A percentile compares a stretch with the other conserved stretches of the same genome.
phyloP scores from a whole-genome alignment of 768 basidiomycete genomes.

The Tulasnella sp. region DNA sequence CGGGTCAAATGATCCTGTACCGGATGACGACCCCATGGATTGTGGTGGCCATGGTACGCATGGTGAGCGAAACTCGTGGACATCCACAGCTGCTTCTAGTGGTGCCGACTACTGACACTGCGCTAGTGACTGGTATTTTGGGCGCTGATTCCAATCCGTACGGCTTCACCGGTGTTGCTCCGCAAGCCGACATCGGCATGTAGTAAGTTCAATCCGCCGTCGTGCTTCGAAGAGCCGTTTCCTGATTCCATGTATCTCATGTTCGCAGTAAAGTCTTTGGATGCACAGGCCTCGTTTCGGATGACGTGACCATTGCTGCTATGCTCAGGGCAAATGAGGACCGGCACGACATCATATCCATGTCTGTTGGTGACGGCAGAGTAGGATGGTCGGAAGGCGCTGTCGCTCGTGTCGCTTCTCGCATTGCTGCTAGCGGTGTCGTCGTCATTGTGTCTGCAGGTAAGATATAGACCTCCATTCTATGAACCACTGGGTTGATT shows the following conservation, averaged over 20 bases:
- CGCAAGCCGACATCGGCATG: slow-evolving; percentile 53
- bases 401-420: slow-evolving; percentile 55
- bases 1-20: slow-evolving; percentile 16
- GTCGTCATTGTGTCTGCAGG: slow-evolving; percentile 52
- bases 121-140: not conserved
- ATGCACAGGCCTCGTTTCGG: not conserved
- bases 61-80: slow-evolving; percentile 18
- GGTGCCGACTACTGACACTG: not conserved
- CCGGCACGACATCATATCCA: slow-evolving; percentile 20
- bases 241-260: not conserved
- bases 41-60: slow-evolving; percentile 51
- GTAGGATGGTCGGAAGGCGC: not conserved
- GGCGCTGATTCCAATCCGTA: slow-evolving; percentile 42
- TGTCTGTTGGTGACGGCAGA: slow-evolving; percentile 19
- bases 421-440: slow-evolving; percentile 58
- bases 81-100: not conserved
- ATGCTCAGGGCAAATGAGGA: slow-evolving; percentile 24
- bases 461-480: not conserved
- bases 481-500: not conserved
- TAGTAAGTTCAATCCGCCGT: not conserved
- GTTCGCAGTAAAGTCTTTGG: slow-evolving; percentile 25
- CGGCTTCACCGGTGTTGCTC: slow-evolving; percentile 73
- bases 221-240: too few relatives aligned
- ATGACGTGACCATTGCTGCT: slow-evolving; percentile 22
- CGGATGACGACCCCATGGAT: slow-evolving; percentile 32